Conservation (phyloP, 2,329 filamentous ascomycete genomes). For the Aureobasidium zeae region DNA sequence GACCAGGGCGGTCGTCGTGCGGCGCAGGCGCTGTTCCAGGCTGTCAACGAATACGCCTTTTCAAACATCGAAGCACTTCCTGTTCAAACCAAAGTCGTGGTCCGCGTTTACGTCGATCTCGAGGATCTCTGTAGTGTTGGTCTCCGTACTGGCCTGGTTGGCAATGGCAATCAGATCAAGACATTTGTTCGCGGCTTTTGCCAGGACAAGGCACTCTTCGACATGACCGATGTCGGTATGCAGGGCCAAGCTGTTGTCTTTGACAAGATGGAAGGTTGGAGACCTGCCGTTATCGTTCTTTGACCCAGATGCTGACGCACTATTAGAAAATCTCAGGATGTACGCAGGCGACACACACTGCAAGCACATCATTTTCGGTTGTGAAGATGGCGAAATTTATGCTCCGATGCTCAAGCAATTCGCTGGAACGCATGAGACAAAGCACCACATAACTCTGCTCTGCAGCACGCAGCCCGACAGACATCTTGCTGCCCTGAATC, state of each 20-base stretch:
- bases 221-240: slow-evolving; percentile 47
- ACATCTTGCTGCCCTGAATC: slow-evolving; percentile 43
- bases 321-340: slow-evolving; percentile 45
- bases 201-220: slow-evolving; percentile 47
- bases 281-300: slow-evolving; percentile 1
- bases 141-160: slow-evolving; percentile 39
- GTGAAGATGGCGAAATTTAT: slow-evolving; percentile 49
- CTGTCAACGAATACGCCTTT: slow-evolving; percentile 38
- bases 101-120: slow-evolving; percentile 38
- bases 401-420: slow-evolving; percentile 44
- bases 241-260: slow-evolving; percentile 1
- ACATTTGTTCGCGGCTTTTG: slow-evolving; percentile 50
- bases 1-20: slow-evolving; percentile 48
- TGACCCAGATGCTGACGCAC: slow-evolving; percentile 5
- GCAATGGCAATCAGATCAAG: slow-evolving; percentile 44
- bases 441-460: slow-evolving; percentile 45
- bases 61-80: slow-evolving; percentile 25
- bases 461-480: slow-evolving; percentile 49
- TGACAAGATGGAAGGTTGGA: slow-evolving; percentile 44
- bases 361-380: slow-evolving; percentile 51
- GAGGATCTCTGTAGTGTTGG: slow-evolving; percentile 36
- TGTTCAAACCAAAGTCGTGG: slow-evolving; percentile 39
- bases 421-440: slow-evolving; percentile 35
- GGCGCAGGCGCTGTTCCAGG: slow-evolving; percentile 44
- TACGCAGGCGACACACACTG: slow-evolving; percentile 51